These are phyloP conservation scores for Entomortierella chlamydospora DNA, from an alignment of 192 early-diverging fungal genomes.

Conservation along the genomic window DNA sequence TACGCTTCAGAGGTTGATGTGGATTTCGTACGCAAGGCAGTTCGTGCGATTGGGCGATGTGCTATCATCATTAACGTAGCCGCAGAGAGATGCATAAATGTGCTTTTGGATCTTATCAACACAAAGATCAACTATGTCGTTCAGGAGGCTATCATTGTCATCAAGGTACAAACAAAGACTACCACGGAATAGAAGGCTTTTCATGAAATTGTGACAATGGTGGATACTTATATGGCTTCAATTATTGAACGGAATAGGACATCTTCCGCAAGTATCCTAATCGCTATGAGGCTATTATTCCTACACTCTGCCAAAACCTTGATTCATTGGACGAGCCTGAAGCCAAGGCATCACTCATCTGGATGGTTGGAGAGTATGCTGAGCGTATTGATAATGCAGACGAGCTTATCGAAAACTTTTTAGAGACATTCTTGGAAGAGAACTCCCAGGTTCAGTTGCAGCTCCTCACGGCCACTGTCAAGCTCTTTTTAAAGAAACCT, in stretches of 20 bases:
- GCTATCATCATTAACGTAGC: constrained; percentile 92
- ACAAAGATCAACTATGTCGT: constrained; percentile 91
- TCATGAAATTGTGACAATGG: too few relatives aligned
- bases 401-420: constrained; percentile 79
- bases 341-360: constrained; percentile 90
- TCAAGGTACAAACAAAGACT: constrained; percentile 69
- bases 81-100: constrained; percentile 85
- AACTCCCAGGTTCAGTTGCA: constrained; percentile 90
- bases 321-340: constrained; percentile 92
- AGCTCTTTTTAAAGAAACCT: constrained; percentile 95
- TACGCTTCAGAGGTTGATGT: constrained; percentile 97
- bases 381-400: constrained; percentile 87
- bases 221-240: too few relatives aligned
- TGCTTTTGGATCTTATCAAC: constrained; percentile 92
- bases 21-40: constrained; percentile 92
- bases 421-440: constrained; percentile 92
- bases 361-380: constrained; percentile 98
- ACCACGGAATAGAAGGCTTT: too few relatives aligned
- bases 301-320: constrained; percentile 89
- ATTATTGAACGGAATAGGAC: constrained; percentile 62
- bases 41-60: constrained; percentile 91
- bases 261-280: constrained; percentile 96
- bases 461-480: constrained; percentile 90
- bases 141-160: constrained; percentile 91
- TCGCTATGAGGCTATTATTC: constrained; percentile 86